These are phyloP conservation scores for Leccinum fallax DNA, from an alignment of 1,284 basidiomycete species.

Conservation along the genomic window DNA sequence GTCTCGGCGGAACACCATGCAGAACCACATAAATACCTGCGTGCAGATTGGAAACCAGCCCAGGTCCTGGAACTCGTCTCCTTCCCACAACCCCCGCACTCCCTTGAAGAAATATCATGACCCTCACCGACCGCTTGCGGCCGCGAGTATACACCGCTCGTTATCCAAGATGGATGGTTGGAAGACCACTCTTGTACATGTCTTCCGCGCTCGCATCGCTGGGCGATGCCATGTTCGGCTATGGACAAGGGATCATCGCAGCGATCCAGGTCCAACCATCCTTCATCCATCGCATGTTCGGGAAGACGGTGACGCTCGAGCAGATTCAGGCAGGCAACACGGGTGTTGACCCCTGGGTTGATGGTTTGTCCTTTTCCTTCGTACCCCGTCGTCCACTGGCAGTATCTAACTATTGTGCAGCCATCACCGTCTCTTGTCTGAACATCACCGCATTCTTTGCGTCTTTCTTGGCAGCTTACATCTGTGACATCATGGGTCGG, in stretches of 20 bases:
- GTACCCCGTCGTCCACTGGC: constrained; percentile 1
- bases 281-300: constrained; percentile 52
- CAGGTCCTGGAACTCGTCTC: neutral
- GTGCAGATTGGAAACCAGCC: neutral
- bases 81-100: constrained; percentile 7
- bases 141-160: constrained; percentile 43
- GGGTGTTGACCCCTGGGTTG: constrained; percentile 48
- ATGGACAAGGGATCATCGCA: constrained; percentile 55
- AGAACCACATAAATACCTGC: constrained; percentile 28
- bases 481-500: constrained; percentile 51
- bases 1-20: constrained; percentile 15
- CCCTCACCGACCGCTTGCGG: constrained; percentile 34
- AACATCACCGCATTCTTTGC: constrained; percentile 54
- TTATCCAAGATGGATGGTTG: constrained; percentile 56
- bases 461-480: constrained; percentile 48
- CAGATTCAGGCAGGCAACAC: constrained; percentile 46
- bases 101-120: constrained; percentile 21
- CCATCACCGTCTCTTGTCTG: constrained; percentile 52
- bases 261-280: constrained; percentile 54
- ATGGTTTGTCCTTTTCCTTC: constrained; percentile 38
- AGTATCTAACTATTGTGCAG: constrained; percentile 29
- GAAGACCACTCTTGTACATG: constrained; percentile 49
- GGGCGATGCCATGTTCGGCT: constrained; percentile 59
- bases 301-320: constrained; percentile 42
- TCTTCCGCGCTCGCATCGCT: constrained; percentile 54